Evolutionary conservation across 495 filamentous ascomycete species (phyloP).

Genomic region (Penicillium arizonense): DNA sequence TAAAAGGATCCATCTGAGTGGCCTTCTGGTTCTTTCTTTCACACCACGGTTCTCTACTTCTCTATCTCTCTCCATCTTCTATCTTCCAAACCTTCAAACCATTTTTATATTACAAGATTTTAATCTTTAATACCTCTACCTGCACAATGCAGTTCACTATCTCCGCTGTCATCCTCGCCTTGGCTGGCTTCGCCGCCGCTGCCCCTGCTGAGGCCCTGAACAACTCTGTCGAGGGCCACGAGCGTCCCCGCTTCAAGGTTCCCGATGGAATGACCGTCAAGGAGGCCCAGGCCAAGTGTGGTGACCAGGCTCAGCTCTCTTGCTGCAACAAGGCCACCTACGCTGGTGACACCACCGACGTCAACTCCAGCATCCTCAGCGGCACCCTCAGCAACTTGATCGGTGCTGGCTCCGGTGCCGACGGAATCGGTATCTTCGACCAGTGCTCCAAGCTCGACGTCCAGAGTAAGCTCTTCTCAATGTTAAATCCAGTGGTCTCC

Average conservation of each 20-base stretch:
- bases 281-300: slow-evolving; percentile 49
- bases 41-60: slow-evolving; percentile 14
- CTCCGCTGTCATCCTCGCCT: slow-evolving; percentile 19
- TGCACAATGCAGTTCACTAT: slow-evolving; percentile 31
- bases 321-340: slow-evolving; percentile 48
- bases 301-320: slow-evolving; percentile 47
- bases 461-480: slow-evolving; percentile 13
- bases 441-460: slow-evolving; percentile 42
- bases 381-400: slow-evolving; percentile 32
- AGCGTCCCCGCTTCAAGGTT: slow-evolving; percentile 30
- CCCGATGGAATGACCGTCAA: slow-evolving; percentile 44
- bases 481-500: not conserved
- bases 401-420: slow-evolving; percentile 32
- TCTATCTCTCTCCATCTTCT: slow-evolving; percentile 13
- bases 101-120: slow-evolving; percentile 19
- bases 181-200: slow-evolving; percentile 21
- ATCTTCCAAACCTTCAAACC: slow-evolving; percentile 5
- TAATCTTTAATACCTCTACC: slow-evolving; percentile 21
- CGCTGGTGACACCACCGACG: slow-evolving; percentile 41
- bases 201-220: slow-evolving; percentile 9
- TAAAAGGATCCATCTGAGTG: slow-evolving; percentile 18
- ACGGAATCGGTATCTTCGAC: slow-evolving; percentile 35
- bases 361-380: slow-evolving; percentile 25
- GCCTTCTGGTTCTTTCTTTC: not conserved
- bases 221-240: slow-evolving; percentile 16